A percentile compares a stretch with the other conserved stretches of the same genome.
Evolutionary conservation across 371 early-diverging fungal genomes (phyloP).

Genomic region (Conidiobolus incongruus): DNA sequence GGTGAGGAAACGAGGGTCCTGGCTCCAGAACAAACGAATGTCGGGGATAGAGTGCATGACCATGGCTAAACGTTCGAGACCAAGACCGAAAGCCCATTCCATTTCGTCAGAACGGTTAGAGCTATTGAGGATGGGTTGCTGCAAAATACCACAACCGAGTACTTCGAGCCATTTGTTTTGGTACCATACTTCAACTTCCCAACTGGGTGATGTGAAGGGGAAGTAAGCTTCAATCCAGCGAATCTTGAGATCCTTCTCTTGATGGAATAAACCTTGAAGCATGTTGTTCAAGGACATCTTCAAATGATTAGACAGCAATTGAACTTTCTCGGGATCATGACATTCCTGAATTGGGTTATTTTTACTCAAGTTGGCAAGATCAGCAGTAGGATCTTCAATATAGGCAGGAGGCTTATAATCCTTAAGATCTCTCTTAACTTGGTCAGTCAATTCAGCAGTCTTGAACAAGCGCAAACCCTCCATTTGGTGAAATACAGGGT

Average conservation of each 20-base stretch:
- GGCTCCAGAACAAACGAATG: constrained; percentile 89
- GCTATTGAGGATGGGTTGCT: constrained; percentile 54
- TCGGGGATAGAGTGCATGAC: constrained; percentile 87
- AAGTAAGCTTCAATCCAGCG: constrained; percentile 91
- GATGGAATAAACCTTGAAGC: constrained; percentile 35
- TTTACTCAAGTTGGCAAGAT: not conserved
- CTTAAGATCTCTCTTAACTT: not conserved
- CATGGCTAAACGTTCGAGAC: constrained; percentile 92
- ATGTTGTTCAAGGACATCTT: constrained; percentile 59
- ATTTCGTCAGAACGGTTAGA: constrained; percentile 47
- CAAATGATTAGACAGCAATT: constrained; percentile 35
- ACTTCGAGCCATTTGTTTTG: constrained; percentile 91
- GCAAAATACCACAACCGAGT: constrained; percentile 80
- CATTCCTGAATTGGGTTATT: constrained; percentile 26
- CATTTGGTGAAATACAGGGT: constrained; percentile 96
- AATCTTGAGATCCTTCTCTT: constrained; percentile 33
- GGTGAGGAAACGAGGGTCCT: constrained; percentile 63
- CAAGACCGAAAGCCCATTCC: constrained; percentile 95
- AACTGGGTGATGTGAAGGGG: constrained; percentile 90
- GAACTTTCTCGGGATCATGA: constrained; percentile 22
- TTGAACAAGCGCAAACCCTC: constrained; percentile 55
- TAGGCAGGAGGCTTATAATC: not conserved
- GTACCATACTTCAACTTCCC: constrained; percentile 88
- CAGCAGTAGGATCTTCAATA: constrained; percentile 1
- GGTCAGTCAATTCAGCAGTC: not conserved